A percentile compares a stretch with the other conserved stretches of the same genome.
phyloP scores from a whole-genome alignment of 208 protist species.

The Leishmania mexicana region DNA sequence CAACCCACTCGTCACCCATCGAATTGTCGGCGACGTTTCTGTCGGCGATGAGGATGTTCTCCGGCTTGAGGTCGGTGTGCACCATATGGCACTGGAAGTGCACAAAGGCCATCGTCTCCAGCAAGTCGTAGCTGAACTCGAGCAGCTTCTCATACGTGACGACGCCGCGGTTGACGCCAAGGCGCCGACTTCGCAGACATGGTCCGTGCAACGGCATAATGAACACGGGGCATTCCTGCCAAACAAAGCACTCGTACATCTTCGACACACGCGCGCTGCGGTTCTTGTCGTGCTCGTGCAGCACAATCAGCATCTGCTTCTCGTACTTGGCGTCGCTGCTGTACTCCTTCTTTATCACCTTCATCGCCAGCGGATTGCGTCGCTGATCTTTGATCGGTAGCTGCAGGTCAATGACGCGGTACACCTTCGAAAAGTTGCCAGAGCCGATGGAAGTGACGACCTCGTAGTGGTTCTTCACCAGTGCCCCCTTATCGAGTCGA shows the following conservation, averaged over 20 bases:
- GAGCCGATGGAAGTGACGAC: constrained; percentile 69
- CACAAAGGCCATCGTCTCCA: constrained; percentile 78
- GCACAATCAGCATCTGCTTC: constrained; percentile 68
- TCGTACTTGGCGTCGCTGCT: constrained; percentile 79
- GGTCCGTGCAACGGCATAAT: constrained; percentile 84
- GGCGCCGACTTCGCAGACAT: constrained; percentile 61
- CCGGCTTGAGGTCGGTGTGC: constrained; percentile 97
- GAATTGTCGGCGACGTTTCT: constrained; percentile 43
- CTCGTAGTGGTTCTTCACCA: constrained; percentile 66
- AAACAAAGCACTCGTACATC: constrained; percentile 85
- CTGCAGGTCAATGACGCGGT: constrained; percentile 52
- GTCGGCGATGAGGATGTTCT: constrained; percentile 95
- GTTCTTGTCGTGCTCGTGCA: constrained; percentile 53
- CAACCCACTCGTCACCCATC: constrained; percentile 65
- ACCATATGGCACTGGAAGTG: constrained; percentile 91
- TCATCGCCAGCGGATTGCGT: constrained; percentile 60
- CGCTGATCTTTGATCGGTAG: constrained; percentile 13
- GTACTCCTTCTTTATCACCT: constrained; percentile 87
- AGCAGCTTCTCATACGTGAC: constrained; percentile 61
- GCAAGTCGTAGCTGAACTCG: constrained; percentile 66
- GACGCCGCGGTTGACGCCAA: constrained; percentile 66
- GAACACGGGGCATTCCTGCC: constrained; percentile 68
- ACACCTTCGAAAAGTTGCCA: constrained; percentile 89
- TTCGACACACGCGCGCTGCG: constrained; percentile 45
- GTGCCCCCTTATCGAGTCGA: constrained; percentile 46